Conservation (phyloP, 495 filamentous ascomycete genomes). For the Trichoderma gamsii region DNA sequence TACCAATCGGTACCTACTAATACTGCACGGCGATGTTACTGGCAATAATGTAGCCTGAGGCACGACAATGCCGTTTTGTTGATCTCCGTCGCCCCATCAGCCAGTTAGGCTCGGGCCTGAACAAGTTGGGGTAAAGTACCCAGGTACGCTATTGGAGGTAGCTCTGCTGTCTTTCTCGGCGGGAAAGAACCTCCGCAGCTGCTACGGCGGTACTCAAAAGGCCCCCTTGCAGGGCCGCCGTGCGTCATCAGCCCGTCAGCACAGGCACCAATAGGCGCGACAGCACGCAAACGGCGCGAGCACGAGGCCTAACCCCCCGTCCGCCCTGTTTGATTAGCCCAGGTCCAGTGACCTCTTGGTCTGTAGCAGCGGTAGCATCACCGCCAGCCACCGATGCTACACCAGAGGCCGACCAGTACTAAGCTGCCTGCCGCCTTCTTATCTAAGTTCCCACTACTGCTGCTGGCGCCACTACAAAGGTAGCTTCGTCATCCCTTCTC, state of each 20-base stretch:
- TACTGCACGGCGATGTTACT: no score
- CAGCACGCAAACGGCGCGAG: background rate
- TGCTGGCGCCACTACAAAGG: conserved; percentile 1
- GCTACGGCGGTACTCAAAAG: background rate
- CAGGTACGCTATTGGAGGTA: background rate
- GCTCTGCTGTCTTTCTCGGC: background rate
- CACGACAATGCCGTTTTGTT: background rate
- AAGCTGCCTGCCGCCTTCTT: conserved; percentile 7
- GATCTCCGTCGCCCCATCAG: conserved; percentile 10
- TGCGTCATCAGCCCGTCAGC: conserved; percentile 13
- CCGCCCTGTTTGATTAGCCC: background rate
- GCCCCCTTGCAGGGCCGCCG: conserved; percentile 7
- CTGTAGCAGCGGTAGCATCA: background rate
- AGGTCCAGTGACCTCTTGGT: conserved; percentile 7
- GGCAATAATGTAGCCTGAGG: background rate
- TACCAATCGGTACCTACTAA: no score
- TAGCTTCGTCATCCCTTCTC: conserved; percentile 6
- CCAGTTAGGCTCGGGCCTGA: conserved; percentile 3
- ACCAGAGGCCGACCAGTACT: background rate
- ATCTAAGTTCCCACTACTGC: background rate
- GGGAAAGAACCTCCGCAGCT: background rate
- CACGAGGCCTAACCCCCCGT: background rate
- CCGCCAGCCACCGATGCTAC: conserved; percentile 6
- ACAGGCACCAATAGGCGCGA: background rate
- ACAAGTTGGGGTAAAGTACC: background rate